phyloP scores from a whole-genome alignment of 768 basidiomycete genomes.

The Amanita polypyramis region DNA sequence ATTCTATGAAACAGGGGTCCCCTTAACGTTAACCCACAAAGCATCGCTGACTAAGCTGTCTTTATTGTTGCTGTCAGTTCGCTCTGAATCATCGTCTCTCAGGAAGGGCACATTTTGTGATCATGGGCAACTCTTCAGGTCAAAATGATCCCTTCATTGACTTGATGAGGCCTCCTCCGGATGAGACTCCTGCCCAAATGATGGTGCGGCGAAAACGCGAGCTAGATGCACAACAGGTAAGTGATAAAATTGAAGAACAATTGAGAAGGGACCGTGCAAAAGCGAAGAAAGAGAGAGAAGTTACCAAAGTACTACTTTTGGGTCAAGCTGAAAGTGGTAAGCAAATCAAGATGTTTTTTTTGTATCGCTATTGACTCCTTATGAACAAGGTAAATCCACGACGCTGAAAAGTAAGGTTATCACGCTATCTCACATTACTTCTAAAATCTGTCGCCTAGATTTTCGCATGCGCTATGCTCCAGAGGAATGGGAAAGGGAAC shows the following conservation, averaged over 20 bases:
- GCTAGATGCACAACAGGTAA: slow-evolving; percentile 34
- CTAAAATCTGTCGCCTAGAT: slow-evolving; percentile 28
- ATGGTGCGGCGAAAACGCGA: slow-evolving; percentile 36
- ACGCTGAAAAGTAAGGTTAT: slow-evolving; percentile 48
- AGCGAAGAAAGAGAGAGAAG: slow-evolving; percentile 33
- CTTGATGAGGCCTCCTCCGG: slow-evolving; percentile 36
- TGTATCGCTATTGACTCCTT: slow-evolving; percentile 1
- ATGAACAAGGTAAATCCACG: slow-evolving; percentile 50
- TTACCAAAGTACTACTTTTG: slow-evolving; percentile 49
- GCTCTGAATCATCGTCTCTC: slow-evolving; percentile 10
- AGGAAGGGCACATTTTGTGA: slow-evolving; percentile 5
- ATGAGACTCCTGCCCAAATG: slow-evolving; percentile 42
- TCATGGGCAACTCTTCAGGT: slow-evolving; percentile 25
- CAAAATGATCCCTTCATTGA: slow-evolving; percentile 34
- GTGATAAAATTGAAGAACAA: slow-evolving; percentile 51
- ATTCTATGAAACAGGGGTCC: slow-evolving; percentile 6
- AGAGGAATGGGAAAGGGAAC: slow-evolving; percentile 56
- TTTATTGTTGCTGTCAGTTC: slow-evolving; percentile 7
- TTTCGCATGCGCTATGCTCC: slow-evolving; percentile 62
- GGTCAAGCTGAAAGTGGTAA: slow-evolving; percentile 60
- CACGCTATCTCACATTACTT: not conserved
- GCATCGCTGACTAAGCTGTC: not conserved
- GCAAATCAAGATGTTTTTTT: slow-evolving; percentile 13
- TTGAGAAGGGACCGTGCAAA: slow-evolving; percentile 36
- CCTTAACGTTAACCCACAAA: not conserved